Evolutionary conservation across 1,139 yeast genomes (phyloP), one percentile per base, ranked within the genome.

Genomic region (Candida glucosophila): DNA sequence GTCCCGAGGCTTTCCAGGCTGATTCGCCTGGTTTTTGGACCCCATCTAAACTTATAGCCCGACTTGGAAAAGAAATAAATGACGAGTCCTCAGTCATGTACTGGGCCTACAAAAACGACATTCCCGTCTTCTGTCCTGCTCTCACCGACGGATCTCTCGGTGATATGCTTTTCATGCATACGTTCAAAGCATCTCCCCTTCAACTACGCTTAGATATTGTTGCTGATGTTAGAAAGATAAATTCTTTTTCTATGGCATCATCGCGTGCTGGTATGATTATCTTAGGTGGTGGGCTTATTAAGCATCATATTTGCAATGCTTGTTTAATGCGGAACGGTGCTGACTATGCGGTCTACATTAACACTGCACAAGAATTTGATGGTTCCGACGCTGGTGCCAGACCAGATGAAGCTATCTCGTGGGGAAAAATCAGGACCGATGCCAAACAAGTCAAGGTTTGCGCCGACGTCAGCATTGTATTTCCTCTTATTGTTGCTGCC

Each of bases 381-480:
- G 98, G 98, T 26, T 83, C 95, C 10, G 99, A 90, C 53, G 97
- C 98, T 11, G 99, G 99, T 37, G 99, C 99, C 5, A 73, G 98
- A 49, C 97, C 98, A 1, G 98, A 92, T 51, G 99, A 90, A 58
- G 98, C 98, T 15, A 80, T 90, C 29, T 81, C 95, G 24, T 90
- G 99, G 99, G 99, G 99, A 36, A 90, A 90, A 56, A 90, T 90
- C 55, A 85, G 85, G 58, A 79, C 95, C 5, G 95, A 86, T 23
- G 99, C 98, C 17, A 73, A 73, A 43, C 73, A 77, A 35, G 93
- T 86, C 31, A 90, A 90, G 59, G 90, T 90, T 24, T 90, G 83
- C 44, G 94, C 95, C 9, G 99, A 90, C 52, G 99, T 83, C n/a
- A 81, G 95, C 14, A 67, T 85, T 17, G 97, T 90, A 12, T 82